Evolutionary conservation across 495 filamentous ascomycete species (phyloP).

Genomic region (Penicillium silybi): DNA sequence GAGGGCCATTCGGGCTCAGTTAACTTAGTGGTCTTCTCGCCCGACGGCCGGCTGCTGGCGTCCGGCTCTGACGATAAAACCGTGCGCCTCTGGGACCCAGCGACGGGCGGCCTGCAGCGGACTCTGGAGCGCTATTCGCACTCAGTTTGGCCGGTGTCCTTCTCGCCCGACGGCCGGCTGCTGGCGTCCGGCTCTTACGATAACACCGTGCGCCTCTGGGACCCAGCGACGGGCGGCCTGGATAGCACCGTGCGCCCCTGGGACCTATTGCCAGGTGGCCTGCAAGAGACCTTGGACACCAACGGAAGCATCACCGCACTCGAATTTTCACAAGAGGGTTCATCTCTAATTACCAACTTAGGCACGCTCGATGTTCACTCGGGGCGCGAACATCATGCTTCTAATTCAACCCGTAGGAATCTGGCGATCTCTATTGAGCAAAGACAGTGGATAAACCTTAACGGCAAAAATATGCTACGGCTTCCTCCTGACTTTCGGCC

Average conservation of each 20-base stretch:
- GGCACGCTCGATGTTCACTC: too few relatives aligned
- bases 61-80: constrained; percentile 8
- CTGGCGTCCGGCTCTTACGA: constrained; percentile 19
- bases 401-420: too few relatives aligned
- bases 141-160: constrained; percentile 13
- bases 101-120: constrained; percentile 5
- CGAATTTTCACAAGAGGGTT: too few relatives aligned
- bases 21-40: constrained; percentile 19
- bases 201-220: constrained; percentile 10
- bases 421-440: too few relatives aligned
- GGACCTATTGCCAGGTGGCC: constrained; percentile 1
- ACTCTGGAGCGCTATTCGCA: constrained; percentile 19
- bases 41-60: constrained; percentile 16
- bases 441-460: too few relatives aligned
- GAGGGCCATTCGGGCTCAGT: constrained; percentile 15
- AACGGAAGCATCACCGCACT: too few relatives aligned
- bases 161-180: constrained; percentile 22
- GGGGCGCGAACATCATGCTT: too few relatives aligned
- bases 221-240: constrained; percentile 2
- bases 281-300: too few relatives aligned
- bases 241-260: constrained; percentile 9
- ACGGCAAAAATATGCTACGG: too few relatives aligned
- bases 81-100: constrained; percentile 3
- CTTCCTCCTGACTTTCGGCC: too few relatives aligned
- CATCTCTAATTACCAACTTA: too few relatives aligned